A percentile compares a stretch with the other conserved stretches of the same genome.
Evolutionary conservation across 2,329 filamentous ascomycete species (phyloP).

Genomic region (Sclerotinia sclerotiorum): DNA sequence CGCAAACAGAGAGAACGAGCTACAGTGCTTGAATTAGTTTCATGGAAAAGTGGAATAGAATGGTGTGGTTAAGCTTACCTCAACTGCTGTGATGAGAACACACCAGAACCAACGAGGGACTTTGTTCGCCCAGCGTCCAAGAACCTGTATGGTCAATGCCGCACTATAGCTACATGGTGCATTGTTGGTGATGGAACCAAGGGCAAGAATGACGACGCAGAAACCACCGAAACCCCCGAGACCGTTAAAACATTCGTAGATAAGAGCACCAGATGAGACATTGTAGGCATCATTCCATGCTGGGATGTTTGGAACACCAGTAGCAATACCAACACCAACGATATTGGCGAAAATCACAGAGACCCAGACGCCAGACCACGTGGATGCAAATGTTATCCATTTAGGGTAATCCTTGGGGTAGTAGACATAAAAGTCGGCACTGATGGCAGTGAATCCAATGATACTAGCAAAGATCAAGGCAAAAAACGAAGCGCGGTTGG

Average conservation of each 20-base stretch:
- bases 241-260: slow-evolving; percentile 47
- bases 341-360: slow-evolving; percentile 27
- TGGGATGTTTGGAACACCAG: slow-evolving; percentile 25
- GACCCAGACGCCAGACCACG: slow-evolving; percentile 25
- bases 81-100: slow-evolving; percentile 26
- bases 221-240: slow-evolving; percentile 64
- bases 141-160: slow-evolving; percentile 64
- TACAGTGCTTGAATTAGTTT: background rate
- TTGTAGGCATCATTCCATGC: slow-evolving; percentile 26
- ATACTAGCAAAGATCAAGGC: slow-evolving; percentile 44
- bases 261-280: slow-evolving; percentile 24
- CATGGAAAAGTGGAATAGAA: background rate
- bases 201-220: slow-evolving; percentile 61
- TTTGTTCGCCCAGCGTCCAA: slow-evolving; percentile 55
- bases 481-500: slow-evolving; percentile 54
- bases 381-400: slow-evolving; percentile 29
- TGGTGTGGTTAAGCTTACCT: slow-evolving; percentile 18
- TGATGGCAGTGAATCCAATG: slow-evolving; percentile 27
- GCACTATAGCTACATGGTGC: slow-evolving; percentile 63
- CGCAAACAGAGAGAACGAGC: slow-evolving; percentile 26
- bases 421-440: slow-evolving; percentile 32
- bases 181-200: slow-evolving; percentile 64
- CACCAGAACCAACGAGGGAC: slow-evolving; percentile 58
- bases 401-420: slow-evolving; percentile 35
- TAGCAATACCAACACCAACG: slow-evolving; percentile 28